Evolutionary conservation across 2,329 filamentous ascomycete genomes (phyloP).

Genomic region (Diaporthe sp.): DNA sequence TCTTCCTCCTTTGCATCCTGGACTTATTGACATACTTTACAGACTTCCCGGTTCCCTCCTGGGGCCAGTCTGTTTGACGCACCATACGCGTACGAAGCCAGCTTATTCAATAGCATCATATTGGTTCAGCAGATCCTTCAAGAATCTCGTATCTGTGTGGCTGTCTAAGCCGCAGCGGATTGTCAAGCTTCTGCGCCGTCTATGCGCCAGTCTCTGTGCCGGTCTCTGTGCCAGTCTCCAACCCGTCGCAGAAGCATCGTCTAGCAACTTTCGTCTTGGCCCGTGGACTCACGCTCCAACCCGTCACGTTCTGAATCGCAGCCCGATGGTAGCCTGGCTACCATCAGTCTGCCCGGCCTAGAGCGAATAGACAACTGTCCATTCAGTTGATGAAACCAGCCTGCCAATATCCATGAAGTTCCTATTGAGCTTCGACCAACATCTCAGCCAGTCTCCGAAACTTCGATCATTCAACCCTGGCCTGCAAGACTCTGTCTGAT

Average conservation of each 20-base stretch:
- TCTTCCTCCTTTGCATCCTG: background rate
- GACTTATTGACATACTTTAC: background rate
- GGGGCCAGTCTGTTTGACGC: background rate
- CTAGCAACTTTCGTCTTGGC: background rate
- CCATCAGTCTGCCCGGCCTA: background rate
- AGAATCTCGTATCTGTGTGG: background rate
- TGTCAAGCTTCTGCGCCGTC: background rate
- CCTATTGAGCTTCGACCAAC: background rate
- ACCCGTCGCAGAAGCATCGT: background rate
- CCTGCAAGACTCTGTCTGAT: background rate
- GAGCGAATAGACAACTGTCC: too few species aligned
- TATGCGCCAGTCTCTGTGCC: background rate
- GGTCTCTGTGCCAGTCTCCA: background rate
- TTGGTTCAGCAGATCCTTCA: background rate
- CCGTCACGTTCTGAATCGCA: background rate
- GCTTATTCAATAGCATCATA: background rate
- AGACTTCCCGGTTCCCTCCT: too few species aligned
- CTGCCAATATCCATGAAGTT: background rate
- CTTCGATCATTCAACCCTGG: background rate
- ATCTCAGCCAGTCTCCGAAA: background rate
- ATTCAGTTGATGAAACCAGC: background rate
- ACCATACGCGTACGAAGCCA: background rate
- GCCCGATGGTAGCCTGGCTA: background rate
- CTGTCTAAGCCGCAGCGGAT: background rate
- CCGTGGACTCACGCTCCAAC: background rate